phyloP scores from a whole-genome alignment of 139 green algal species.

The Picochlorum sp. region DNA sequence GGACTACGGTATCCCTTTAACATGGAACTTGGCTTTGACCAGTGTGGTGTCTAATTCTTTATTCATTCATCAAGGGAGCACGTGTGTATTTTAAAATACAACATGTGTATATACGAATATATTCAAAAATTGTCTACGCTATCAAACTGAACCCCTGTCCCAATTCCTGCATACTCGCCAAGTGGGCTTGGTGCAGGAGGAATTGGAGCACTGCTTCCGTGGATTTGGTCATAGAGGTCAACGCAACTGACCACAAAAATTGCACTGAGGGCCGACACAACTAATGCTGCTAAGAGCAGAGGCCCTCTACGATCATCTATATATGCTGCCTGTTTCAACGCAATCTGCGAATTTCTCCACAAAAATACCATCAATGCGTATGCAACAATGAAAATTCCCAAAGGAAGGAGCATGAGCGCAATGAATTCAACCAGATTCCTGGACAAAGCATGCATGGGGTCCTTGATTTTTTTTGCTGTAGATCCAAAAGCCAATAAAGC shows the following conservation, averaged over 20 bases:
- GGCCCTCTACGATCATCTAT: constrained; percentile 73
- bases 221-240: constrained; percentile 39
- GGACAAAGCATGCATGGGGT: constrained; percentile 9
- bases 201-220: not conserved
- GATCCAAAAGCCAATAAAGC: constrained; percentile 65
- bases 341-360: constrained; percentile 64
- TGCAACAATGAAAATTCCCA: constrained; percentile 61
- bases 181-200: not conserved
- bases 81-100: too few relatives aligned
- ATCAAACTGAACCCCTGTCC: too few relatives aligned
- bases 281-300: constrained; percentile 52
- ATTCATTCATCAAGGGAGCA: too few relatives aligned
- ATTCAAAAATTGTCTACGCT: too few relatives aligned
- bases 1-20: too few relatives aligned
- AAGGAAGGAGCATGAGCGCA: constrained; percentile 73
- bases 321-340: constrained; percentile 56
- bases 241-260: constrained; percentile 64
- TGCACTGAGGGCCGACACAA: constrained; percentile 56
- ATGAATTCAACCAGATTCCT: constrained; percentile 62
- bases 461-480: constrained; percentile 4
- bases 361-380: constrained; percentile 68
- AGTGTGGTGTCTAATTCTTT: too few relatives aligned
- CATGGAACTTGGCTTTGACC: too few relatives aligned
- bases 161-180: too few relatives aligned
- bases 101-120: too few relatives aligned